Percentiles rank a stretch among this genome's conserved stretches.
These are phyloP conservation scores for Colletotrichum endophyticum DNA, from an alignment of 2,329 filamentous ascomycete species.

Conservation along the genomic window DNA sequence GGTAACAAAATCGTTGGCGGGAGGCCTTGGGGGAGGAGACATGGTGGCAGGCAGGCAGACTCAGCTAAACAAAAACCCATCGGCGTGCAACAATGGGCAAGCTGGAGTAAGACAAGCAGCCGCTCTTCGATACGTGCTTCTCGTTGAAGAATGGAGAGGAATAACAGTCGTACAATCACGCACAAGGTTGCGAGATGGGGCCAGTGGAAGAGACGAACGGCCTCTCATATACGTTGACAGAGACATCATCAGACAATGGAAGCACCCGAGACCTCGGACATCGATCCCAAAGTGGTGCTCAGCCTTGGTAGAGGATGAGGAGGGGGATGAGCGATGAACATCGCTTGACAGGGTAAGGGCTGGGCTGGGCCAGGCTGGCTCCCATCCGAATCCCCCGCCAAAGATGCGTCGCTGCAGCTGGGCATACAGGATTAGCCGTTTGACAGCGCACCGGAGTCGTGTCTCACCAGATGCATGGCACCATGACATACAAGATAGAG, in stretches of 20 bases:
- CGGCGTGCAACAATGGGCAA: background rate
- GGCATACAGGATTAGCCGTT: background rate
- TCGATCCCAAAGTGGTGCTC: background rate
- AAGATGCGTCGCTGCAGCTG: background rate
- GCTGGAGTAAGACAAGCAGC: background rate
- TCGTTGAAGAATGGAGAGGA: constrained; percentile 4
- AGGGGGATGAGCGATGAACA: background rate
- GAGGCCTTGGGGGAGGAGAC: constrained; percentile 3
- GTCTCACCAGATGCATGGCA: constrained; percentile 1
- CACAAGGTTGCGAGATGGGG: background rate
- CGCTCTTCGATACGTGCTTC: background rate
- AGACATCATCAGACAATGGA: background rate
- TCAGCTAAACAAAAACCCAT: background rate
- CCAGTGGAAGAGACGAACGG: background rate
- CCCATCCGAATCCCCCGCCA: background rate
- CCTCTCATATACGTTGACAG: background rate
- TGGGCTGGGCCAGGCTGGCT: background rate
- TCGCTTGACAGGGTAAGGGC: background rate
- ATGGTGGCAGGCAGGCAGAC: background rate
- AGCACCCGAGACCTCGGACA: background rate
- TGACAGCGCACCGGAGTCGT: constrained; percentile 11
- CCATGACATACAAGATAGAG: background rate
- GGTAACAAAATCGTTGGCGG: constrained; percentile 23
- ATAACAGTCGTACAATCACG: background rate
- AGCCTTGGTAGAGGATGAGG: background rate